Conservation (phyloP, 768 basidiomycete genomes). For the Trametes gibbosa region DNA sequence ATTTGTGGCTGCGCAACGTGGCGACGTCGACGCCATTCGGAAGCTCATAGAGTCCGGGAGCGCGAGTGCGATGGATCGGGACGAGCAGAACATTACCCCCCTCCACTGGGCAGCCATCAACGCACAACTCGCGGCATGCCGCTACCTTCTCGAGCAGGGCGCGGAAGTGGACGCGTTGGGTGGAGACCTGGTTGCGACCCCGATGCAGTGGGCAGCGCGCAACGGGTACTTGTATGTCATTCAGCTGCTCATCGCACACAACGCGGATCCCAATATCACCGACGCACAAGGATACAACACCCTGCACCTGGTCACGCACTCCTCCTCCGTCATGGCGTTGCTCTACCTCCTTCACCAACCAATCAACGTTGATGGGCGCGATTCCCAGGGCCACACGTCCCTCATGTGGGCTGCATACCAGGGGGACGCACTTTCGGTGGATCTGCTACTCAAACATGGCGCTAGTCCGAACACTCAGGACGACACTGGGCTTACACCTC, state of each 20-base stretch:
- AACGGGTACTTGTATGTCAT: constrained; percentile 96
- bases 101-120: constrained; percentile 99
- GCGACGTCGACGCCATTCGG: constrained; percentile 66
- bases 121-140: constrained; percentile 86
- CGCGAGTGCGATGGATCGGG: constrained; percentile 73
- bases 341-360: constrained; percentile 92
- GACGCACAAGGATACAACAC: constrained; percentile 97
- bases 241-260: constrained; percentile 84
- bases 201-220: constrained; percentile 97
- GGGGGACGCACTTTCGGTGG: constrained; percentile 94
- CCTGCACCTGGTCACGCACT: constrained; percentile 93
- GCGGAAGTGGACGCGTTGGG: constrained; percentile 94
- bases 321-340: constrained; percentile 90
- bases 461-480: constrained; percentile 78
- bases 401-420: constrained; percentile 99
- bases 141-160: constrained; percentile 85
- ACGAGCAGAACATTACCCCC: constrained; percentile 90
- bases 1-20: constrained; percentile 84
- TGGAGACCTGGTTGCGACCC: constrained; percentile 91
- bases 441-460: constrained; percentile 83
- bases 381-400: constrained; percentile 89
- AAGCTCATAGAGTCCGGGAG: constrained; percentile 68
- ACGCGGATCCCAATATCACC: constrained; percentile 87
- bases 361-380: constrained; percentile 85
- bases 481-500: constrained; percentile 77